phyloP scores from a whole-genome alignment of 306 rosid genomes.

The Cicer pinnatifidum region DNA sequence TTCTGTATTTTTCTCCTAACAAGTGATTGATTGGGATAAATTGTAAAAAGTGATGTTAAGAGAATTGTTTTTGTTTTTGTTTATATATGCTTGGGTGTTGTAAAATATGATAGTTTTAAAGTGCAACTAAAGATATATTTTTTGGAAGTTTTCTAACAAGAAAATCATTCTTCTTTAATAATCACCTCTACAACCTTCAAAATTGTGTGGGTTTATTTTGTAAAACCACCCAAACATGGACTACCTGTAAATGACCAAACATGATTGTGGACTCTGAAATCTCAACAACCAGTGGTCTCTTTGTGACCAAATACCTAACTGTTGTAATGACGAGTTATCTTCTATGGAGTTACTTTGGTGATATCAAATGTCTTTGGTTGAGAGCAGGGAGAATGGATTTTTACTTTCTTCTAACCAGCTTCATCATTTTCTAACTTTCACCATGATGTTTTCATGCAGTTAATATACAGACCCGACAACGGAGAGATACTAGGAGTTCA shows the following conservation, averaged over 20 bases:
- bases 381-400: slow-evolving; percentile 12
- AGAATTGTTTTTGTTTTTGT: neutral
- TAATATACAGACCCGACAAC: slow-evolving; percentile 92
- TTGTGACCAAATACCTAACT: neutral
- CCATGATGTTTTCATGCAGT: slow-evolving; percentile 56
- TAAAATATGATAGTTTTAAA: slow-evolving; percentile 12
- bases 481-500: slow-evolving; percentile 99
- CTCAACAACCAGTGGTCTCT: neutral
- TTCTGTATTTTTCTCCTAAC: slow-evolving; percentile 30
- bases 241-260: neutral
- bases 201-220: neutral
- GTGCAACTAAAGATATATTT: neutral
- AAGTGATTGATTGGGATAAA: slow-evolving; percentile 20
- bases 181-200: slow-evolving; percentile 26
- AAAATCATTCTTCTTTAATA: neutral
- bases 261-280: slow-evolving; percentile 17
- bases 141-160: slow-evolving; percentile 10
- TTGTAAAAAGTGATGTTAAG: neutral
- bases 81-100: neutral
- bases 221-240: slow-evolving; percentile 6
- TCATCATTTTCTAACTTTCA: slow-evolving; percentile 28
- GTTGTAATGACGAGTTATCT: slow-evolving; percentile 6
- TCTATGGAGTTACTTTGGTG: neutral
- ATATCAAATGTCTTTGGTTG: slow-evolving; percentile 3
- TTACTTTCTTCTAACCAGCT: slow-evolving; percentile 23